Conservation (phyloP, 2,329 filamentous ascomycete genomes). For the Neoascochyta sp. region DNA sequence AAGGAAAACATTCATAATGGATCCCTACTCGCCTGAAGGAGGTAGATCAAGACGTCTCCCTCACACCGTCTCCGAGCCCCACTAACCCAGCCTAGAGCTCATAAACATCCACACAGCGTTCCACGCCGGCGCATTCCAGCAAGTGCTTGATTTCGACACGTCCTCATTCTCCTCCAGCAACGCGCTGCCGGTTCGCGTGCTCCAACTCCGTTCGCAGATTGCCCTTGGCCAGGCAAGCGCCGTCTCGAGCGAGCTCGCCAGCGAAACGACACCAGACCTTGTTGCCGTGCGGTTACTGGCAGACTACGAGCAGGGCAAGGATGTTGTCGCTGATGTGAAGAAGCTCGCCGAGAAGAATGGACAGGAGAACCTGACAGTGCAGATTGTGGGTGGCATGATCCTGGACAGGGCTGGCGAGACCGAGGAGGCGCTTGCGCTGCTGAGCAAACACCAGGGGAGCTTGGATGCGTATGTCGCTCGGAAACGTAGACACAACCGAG, state of each 20-base stretch:
- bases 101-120: constrained; percentile 65
- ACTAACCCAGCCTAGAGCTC: constrained; percentile 50
- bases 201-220: constrained; percentile 77
- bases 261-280: constrained; percentile 65
- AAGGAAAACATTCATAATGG: constrained; percentile 32
- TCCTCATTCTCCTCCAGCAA: constrained; percentile 76
- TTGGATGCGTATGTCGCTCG: constrained; percentile 59
- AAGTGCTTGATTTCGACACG: constrained; percentile 81
- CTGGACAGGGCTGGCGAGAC: constrained; percentile 74
- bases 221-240: constrained; percentile 74
- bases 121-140: constrained; percentile 76
- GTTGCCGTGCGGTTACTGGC: constrained; percentile 74
- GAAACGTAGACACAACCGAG: not conserved
- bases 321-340: constrained; percentile 58
- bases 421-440: constrained; percentile 77
- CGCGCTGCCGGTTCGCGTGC: constrained; percentile 68
- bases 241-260: constrained; percentile 65
- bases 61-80: constrained; percentile 1
- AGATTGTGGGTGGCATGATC: constrained; percentile 77
- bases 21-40: constrained; percentile 63
- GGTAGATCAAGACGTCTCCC: constrained; percentile 43
- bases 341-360: constrained; percentile 62
- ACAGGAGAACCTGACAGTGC: constrained; percentile 71
- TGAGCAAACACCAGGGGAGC: constrained; percentile 81
- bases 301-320: constrained; percentile 49